phyloP scores from a whole-genome alignment of 768 basidiomycete species.

The Psilocybe azurescens region DNA sequence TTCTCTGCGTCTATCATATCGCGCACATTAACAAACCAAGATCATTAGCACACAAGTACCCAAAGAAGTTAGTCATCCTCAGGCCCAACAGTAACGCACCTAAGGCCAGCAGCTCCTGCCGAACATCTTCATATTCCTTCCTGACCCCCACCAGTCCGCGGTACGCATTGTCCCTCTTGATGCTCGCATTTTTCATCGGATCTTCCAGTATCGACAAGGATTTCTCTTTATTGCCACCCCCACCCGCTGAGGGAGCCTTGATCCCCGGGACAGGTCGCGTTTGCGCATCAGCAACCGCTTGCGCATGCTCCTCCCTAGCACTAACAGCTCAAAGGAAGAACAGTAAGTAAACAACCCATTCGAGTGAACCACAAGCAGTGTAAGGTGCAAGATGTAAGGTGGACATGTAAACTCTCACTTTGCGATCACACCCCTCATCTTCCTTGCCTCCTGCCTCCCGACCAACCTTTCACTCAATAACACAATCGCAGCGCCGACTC shows the following conservation, averaged over 20 bases:
- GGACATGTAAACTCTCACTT: conserved; percentile 2
- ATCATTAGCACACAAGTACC: too few species aligned
- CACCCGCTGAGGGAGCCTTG: conserved; percentile 1
- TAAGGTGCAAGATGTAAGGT: neutral
- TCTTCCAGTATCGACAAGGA: conserved; percentile 7
- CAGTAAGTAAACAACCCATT: neutral
- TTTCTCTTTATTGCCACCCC: neutral
- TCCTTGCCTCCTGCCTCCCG: conserved; percentile 15
- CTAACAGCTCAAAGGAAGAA: neutral
- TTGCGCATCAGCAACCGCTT: neutral
- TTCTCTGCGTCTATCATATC: conserved; percentile 12
- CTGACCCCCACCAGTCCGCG: conserved; percentile 12
- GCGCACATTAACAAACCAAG: too few species aligned
- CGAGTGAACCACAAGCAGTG: neutral
- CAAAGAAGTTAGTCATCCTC: too few species aligned
- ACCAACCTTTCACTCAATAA: conserved; percentile 9
- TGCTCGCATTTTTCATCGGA: conserved; percentile 10
- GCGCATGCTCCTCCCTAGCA: neutral
- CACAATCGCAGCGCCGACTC: neutral
- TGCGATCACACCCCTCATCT: conserved; percentile 5
- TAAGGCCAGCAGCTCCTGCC: neutral
- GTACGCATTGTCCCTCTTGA: conserved; percentile 14
- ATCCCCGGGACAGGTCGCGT: conserved; percentile 1
- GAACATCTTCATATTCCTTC: conserved; percentile 13
- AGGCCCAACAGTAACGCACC: neutral